Base-by-base conservation (phyloP, 2,329 filamentous ascomycete species). In the Immersiporthe knoxdaviesiana region DNA sequence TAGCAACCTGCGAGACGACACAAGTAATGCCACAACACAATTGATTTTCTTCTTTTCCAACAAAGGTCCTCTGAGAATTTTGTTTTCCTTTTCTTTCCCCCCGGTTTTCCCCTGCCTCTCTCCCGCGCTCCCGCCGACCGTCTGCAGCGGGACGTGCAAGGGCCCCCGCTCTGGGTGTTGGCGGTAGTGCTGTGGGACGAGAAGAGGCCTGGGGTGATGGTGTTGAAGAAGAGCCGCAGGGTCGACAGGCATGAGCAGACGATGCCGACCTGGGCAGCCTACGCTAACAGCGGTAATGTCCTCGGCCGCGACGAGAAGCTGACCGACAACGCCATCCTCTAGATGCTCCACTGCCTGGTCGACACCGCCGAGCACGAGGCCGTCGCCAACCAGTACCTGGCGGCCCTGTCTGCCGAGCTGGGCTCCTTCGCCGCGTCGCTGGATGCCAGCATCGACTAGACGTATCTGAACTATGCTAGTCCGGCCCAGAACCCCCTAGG, bases 261-360 rank as follows among this genome's bases (percentile, higher is more conserved):
- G 35, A 76, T 83, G 35, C 79, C 81, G 16, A 77, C 77, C n/a
- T 72, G 79, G 3, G 77, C 79, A 69, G 76, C 74, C 61, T 71
- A 76, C 64, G 75, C 75, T 44, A 78, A 76, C 63, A 79, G 82
- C 66, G 80, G 79, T 54, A 81, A 81, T 71, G 77, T 83, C 62
- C 75, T 83, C 41, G 79, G 78, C 4, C 73, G 83, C 14, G 77
- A 79, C 73, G 75, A 72, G 72, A 76, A 44, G 78, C 77, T 32
- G 78, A 77, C 68, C 75, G 75, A 18, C 68, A 37, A 18, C 7
- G 30, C 24, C 27, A 37, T 77, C 54, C 70, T 75, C 37, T 79
- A 76, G 74, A 76, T 77, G 27, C 68, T 73, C 30, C 72, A 76
- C 70, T 72, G 76, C 32, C 76, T 77, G 68, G 74, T 79, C 52